Evolutionary conservation across 2,329 filamentous ascomycete species (phyloP), one percentile per base, ranked within the genome.

Genomic region (Tolypocladium capitatum): DNA sequence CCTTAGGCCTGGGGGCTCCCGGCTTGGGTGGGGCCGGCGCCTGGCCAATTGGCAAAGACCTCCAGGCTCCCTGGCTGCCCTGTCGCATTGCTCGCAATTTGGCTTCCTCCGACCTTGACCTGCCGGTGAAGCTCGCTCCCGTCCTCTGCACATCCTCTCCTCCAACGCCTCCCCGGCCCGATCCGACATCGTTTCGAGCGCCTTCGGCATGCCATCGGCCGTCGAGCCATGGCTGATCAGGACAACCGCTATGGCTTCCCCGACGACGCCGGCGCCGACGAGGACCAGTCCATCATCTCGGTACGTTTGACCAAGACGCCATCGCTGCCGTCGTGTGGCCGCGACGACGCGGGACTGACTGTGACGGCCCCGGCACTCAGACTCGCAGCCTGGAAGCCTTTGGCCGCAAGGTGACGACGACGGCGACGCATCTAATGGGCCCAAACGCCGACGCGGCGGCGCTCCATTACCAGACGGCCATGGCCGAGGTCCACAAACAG

Each of bases 361-460:
- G 20, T 21, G 20, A 21, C 32, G 20, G 27, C 32, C 7, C 32
- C 27, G 48, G 55, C 49, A 52, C 44, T 45, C 59, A 95, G 89
- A 81, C 87, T 48, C 84, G 88, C 58, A 86, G 92, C 54, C 72
- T 97, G 58, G 90, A 96, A 69, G 86, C 87, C 48, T 96, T 98
- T 67, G 81, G 89, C 56, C 83, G 91, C 62, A 98, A 96, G 69
- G 89, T 97, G 53, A 92, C 90, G 30, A 88, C 88, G 28, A 97
- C 92, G 20, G 92, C 92, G 48, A 86, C 81, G 60, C 89, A 94
- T 65, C 75, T 98, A 56, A 94, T 97, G 60, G 83, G 78, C 41
- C 80, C 83, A 43, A 68, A 79, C 49, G 62, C 68, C 56, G 66
- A 68, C 59, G 65, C 74, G 63, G 56, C 72, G 60, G 58, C 74